Evolutionary conservation across 2,329 filamentous ascomycete species (phyloP), one percentile per base, ranked within the genome.

Genomic region (Blastomyces silverae): DNA sequence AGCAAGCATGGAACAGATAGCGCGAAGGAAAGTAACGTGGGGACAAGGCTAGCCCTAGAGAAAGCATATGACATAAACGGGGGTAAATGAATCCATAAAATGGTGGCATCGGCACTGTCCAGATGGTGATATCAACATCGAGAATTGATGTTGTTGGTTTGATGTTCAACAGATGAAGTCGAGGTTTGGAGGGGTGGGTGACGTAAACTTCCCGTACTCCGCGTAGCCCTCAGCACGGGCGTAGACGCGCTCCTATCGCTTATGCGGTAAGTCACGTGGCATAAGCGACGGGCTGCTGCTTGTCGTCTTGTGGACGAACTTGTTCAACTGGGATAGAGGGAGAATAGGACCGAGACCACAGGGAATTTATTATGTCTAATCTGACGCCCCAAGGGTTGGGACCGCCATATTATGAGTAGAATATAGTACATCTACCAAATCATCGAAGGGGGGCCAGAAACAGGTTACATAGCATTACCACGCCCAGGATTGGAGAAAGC

Each of bases 1-100:
- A 31, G 11, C 22, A 48, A 20, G 58, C 58, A 25, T 58, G 53
- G 50, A 48, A 25, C 39, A 7, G 50, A 53, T 63, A 58, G 44
- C 37, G 53, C 62, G 44, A 48, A 58, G n/a, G 28, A 31, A 37
- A 11, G 31, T 25, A 17, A 34, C 20, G n/a, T 5, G 22, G 20
- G 22, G 25, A 8, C 25, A 61, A 50, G 31, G 17, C 25, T 50
- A 37, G 44, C 44, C 10, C 8, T 22, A 61, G 25, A 31, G 7
- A 52, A 50, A 15, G 13, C 10, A 61, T 48, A 48, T 48, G 11
- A 17, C 22, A 48, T 34, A 50, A 31, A 37, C 42, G 28, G 8
- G 2, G 15, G n/a, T 17, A 28, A 8, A 50, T 37, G 13, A n/a
- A 61, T 34, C 6, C 44, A 50, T 37, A 61, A 37, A 34, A 58